Conservation (phyloP, 495 filamentous ascomycete genomes). For the Chaetomidium leptoderma region DNA sequence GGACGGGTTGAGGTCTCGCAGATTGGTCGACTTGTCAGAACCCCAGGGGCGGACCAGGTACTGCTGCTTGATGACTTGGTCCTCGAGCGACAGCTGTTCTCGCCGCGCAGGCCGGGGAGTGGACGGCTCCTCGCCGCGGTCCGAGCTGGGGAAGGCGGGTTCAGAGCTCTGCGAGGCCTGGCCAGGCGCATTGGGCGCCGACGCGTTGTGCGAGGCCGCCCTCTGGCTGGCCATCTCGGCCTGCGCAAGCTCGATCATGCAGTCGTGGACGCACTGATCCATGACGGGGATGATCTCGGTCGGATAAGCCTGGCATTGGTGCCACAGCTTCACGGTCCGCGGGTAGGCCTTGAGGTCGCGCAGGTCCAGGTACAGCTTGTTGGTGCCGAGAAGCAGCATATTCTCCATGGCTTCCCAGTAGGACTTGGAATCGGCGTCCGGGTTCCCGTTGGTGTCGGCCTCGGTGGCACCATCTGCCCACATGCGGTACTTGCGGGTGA, state of each 20-base stretch:
- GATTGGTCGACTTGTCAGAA: slow-evolving; percentile 80
- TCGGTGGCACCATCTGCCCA: slow-evolving; percentile 78
- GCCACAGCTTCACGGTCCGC: slow-evolving; percentile 87
- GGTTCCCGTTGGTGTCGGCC: slow-evolving; percentile 62
- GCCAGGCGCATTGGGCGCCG: slow-evolving; percentile 32
- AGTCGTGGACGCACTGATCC: slow-evolving; percentile 89
- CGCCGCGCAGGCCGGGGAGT: slow-evolving; percentile 31
- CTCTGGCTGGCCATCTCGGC: slow-evolving; percentile 72
- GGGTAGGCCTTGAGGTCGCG: slow-evolving; percentile 91
- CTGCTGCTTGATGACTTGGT: slow-evolving; percentile 62
- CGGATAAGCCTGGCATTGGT: slow-evolving; percentile 87
- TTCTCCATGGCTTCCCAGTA: slow-evolving; percentile 84
- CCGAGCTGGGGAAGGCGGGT: slow-evolving; percentile 69
- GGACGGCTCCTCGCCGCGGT: slow-evolving; percentile 51
- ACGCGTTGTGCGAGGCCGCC: slow-evolving; percentile 52
- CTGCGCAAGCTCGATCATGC: slow-evolving; percentile 83
- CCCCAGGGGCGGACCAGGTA: slow-evolving; percentile 90
- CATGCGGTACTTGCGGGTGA: slow-evolving; percentile 87
- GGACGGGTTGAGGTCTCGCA: slow-evolving; percentile 90
- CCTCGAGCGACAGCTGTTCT: slow-evolving; percentile 41
- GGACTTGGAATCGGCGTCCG: slow-evolving; percentile 62
- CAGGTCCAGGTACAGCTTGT: slow-evolving; percentile 79
- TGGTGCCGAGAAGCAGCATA: slow-evolving; percentile 81
- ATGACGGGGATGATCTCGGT: slow-evolving; percentile 94
- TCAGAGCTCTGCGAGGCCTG: slow-evolving; percentile 59